Base-by-base conservation (phyloP, 768 basidiomycete species). In the Mycena vitilis region DNA sequence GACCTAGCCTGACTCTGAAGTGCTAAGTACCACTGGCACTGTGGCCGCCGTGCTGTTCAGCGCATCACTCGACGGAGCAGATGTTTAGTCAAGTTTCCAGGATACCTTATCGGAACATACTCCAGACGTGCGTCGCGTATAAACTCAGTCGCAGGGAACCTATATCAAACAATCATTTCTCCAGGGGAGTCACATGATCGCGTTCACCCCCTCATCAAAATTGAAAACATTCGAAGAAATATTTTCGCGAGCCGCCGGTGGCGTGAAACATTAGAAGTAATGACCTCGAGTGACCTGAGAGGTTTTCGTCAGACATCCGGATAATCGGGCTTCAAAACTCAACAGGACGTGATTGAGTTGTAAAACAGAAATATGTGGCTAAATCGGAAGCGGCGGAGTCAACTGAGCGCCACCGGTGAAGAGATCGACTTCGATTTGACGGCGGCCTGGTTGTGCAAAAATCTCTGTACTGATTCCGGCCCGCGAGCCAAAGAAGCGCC, bases 131-230 rank as follows among this genome's bases (percentile, higher is more conserved):
- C 22, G 22, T 62, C 52, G 40, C 40, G 60, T 12, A 42, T 30
- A 2, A 54, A n/a, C 45, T 45, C 30, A 44, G 45, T 34, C 52
- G 30, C 12, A 20, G 23, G 23, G 18, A 52, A 30, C 22, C 48
- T 7, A 20, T 15, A 45, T 16, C 15, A 16, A 13, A 18, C 44
- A 13, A 13, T 45, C 44, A 2, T 45, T 45, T 7, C 13, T 10
- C 44, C 44, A 18, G 23, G 2, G 30, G 12, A 3, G 53, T 63
- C 62, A 63, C 53, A 54, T 55, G 62, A 63, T 38, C 62, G 62
- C 20, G 62, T 42, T 38, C 22, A 13, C 38, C 1, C 40, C 15
- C 11, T 9, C 44, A n/a, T 18, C 9, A 34, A 18, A 5, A 22
- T 16, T 38, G 30, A 30, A 30, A 30, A 30, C 30, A 30, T 30